Evolutionary conservation across 73 alveolate genomes (phyloP).

Genomic region (Symbiodinium pilosum): DNA sequence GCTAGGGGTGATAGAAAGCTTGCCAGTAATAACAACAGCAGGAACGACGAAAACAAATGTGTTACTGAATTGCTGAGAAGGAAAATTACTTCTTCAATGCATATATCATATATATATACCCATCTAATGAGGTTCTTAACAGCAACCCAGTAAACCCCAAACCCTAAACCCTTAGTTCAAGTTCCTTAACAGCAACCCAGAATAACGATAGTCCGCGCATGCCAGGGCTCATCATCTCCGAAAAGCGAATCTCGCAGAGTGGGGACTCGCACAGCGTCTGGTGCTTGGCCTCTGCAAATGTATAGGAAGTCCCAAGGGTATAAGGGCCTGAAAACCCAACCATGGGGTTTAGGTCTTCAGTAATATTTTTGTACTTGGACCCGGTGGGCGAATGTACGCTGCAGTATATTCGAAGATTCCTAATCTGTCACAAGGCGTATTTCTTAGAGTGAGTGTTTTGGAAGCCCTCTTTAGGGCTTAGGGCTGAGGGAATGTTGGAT

Average conservation of each 20-base stretch:
- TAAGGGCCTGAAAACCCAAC: not conserved
- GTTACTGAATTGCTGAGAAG: no score
- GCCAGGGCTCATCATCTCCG: slow-evolving; percentile 63
- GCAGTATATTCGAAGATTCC: no score
- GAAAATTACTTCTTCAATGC: no score
- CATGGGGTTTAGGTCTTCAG: not conserved
- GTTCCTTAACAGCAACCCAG: not conserved
- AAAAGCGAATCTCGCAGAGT: slow-evolving; percentile 77
- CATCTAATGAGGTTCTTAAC: no score
- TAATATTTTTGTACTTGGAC: no score
- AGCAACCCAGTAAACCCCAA: not conserved
- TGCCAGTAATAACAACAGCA: no score
- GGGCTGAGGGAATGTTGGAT: slow-evolving; percentile 2
- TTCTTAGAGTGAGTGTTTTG: not conserved
- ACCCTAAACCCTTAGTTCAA: not conserved
- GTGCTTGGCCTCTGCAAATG: slow-evolving; percentile 37
- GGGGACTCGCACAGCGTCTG: slow-evolving; percentile 72
- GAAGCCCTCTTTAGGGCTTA: not conserved
- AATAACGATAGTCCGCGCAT: no score
- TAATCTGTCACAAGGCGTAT: no score
- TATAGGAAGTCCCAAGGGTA: not conserved
- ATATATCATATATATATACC: no score
- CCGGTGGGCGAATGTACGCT: no score
- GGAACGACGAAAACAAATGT: no score
- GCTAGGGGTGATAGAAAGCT: no score